These are phyloP conservation scores for Herpotrichia juniperi DNA, from an alignment of 2,329 filamentous ascomycete species.

Conservation along the genomic window DNA sequence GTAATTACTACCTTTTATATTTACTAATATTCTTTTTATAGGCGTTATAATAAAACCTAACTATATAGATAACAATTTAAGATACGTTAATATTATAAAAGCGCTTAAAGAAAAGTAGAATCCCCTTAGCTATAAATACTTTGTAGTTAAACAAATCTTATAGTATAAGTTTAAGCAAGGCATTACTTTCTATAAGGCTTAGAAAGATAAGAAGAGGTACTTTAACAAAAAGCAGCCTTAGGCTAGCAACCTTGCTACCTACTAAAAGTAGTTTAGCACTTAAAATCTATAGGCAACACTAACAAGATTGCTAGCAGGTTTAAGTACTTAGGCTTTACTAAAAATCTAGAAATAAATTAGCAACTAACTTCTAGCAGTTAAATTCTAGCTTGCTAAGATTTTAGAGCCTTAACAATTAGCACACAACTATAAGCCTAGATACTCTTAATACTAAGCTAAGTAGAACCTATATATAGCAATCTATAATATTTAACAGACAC, in stretches of 20 bases:
- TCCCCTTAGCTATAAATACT: conserved; percentile 75
- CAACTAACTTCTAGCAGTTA: conserved; percentile 57
- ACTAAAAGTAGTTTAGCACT: conserved; percentile 59
- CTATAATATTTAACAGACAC: too few species aligned
- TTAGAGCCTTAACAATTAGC: too few species aligned
- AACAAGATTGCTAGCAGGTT: conserved; percentile 55
- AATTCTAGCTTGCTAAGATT: background rate
- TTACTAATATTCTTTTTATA: conserved; percentile 40
- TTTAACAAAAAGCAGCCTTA: conserved; percentile 56
- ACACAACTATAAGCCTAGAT: too few species aligned
- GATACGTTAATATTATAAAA: conserved; percentile 61
- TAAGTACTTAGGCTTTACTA: conserved; percentile 50
- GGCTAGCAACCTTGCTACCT: conserved; percentile 48
- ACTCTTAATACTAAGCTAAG: too few species aligned
- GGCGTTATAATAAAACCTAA: conserved; percentile 85
- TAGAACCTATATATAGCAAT: too few species aligned
- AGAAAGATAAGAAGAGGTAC: conserved; percentile 57
- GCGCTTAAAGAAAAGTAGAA: conserved; percentile 70
- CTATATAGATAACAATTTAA: conserved; percentile 57
- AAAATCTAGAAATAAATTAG: conserved; percentile 53
- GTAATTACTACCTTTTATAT: background rate
- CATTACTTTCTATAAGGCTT: conserved; percentile 55
- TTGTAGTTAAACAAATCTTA: conserved; percentile 70
- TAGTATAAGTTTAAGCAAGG: conserved; percentile 56
- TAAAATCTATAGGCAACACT: conserved; percentile 55